A percentile compares a stretch with the other conserved stretches of the same genome.
Evolutionary conservation across 176 grass and related monocot species (phyloP).

Genomic region (Aechmea fasciata): DNA sequence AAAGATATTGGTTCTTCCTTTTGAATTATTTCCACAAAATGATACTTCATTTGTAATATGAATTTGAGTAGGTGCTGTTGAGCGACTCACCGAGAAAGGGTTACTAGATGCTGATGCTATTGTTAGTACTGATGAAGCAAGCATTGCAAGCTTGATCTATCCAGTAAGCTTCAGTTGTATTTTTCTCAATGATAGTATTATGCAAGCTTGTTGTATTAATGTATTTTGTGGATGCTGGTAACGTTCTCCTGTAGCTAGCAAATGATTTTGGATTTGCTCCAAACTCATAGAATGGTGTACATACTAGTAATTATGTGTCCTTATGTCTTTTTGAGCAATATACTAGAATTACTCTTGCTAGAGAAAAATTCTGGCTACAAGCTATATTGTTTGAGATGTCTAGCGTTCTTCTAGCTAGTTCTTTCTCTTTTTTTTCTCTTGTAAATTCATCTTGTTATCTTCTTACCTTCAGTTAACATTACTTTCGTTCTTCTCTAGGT

Average conservation of each 20-base stretch:
- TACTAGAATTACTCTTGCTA: neutral
- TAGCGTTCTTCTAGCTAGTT: neutral
- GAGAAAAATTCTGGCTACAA: neutral
- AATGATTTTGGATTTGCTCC: neutral
- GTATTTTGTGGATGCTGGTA: neutral
- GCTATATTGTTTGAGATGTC: neutral
- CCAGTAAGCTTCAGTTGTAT: conserved; percentile 47
- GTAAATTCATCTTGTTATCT: neutral
- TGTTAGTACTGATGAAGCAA: conserved; percentile 58
- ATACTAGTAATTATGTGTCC: neutral
- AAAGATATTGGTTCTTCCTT: conserved; percentile 4
- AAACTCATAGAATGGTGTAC: neutral
- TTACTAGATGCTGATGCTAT: conserved; percentile 79
- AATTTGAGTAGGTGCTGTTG: conserved; percentile 67
- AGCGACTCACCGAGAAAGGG: conserved; percentile 57
- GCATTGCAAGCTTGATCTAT: conserved; percentile 67
- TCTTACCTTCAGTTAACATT: neutral
- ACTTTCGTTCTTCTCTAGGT: conserved; percentile 40
- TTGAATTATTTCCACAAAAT: conserved; percentile 17
- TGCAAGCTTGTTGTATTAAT: no score
- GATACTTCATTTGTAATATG: conserved; percentile 27
- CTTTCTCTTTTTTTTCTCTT: neutral
- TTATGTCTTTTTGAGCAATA: neutral
- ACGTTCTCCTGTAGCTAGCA: neutral
- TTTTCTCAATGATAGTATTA: neutral